Base-by-base conservation (phyloP, 768 basidiomycete genomes). In the Dioszegia crocea region DNA sequence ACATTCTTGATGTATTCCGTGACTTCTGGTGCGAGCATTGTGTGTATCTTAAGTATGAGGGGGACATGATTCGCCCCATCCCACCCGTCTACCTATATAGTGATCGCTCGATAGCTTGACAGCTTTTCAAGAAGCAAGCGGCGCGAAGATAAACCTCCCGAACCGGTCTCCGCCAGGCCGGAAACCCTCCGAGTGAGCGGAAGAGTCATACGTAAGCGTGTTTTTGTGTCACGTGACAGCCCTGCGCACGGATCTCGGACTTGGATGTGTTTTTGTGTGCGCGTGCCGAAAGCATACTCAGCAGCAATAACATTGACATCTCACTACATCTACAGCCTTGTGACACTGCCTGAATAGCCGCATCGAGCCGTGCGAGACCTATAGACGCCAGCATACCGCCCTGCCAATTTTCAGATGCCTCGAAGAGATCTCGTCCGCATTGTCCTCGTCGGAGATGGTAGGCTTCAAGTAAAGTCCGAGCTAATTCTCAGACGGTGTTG, bases 401-500 rank as follows among this genome's bases (percentile, higher is more conserved):
- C 24, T 16, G 3, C n/a, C 21, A 51, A 31, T n/a, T 6, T 33
- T 38, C 12, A 38, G 9, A 73, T 73, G 71, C 71, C 71, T 57
- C 61, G 71, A 57, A 63, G 71, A 41, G 71, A 73, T 57, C 61
- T 73, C 12, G 71, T 73, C 17, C 44, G 71, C 31, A 73, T 73
- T 43, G 71, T 73, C 27, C 30, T 73, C 23, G 71, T 73, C 24
- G 71, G 71, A 27, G 71, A 73, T 60, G 71, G 71, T 70, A 45
- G 59, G 71, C 61, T 39, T 10, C 21, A 12, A 27, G 31, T 8
- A 19, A 4, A 9, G 21, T 27, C n/a, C 46, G 39, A 41, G 19
- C 29, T 38, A 21, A 48, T 30, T 2, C 21, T 27, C 41, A 97
- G 92, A 94, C 82, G 90, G 89, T 65, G 94, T 97, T 68, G 94